Conservation (phyloP, 2,329 filamentous ascomycete species). For the Fusarium ambrosium region DNA sequence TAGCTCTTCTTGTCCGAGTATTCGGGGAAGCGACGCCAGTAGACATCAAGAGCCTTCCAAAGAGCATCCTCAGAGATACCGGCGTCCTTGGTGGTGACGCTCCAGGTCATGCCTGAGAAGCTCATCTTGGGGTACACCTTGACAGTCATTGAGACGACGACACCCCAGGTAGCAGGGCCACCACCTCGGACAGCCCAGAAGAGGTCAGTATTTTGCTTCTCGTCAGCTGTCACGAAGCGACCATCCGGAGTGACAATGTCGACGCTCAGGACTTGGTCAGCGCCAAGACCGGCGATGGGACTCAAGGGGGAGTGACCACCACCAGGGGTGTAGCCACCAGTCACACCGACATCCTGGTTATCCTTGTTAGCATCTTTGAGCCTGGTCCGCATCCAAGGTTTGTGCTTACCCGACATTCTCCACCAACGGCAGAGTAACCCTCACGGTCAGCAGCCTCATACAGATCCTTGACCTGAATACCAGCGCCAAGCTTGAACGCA, state of each 20-base stretch:
- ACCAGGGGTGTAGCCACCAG: slow-evolving; percentile 72
- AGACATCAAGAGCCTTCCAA: slow-evolving; percentile 47
- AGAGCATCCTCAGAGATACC: slow-evolving; percentile 42
- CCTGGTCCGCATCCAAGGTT: fast-evolving
- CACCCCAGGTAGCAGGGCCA: slow-evolving; percentile 63
- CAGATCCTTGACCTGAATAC: slow-evolving; percentile 64
- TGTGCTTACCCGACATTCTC: slow-evolving; percentile 57
- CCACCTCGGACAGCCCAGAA: slow-evolving; percentile 73
- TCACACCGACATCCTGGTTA: slow-evolving; percentile 63
- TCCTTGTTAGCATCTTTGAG: not conserved
- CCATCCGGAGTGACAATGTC: slow-evolving; percentile 67
- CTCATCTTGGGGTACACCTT: slow-evolving; percentile 51
- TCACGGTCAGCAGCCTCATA: slow-evolving; percentile 59
- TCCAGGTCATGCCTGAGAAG: slow-evolving; percentile 50
- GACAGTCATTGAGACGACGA: slow-evolving; percentile 57
- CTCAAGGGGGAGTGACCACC: slow-evolving; percentile 69
- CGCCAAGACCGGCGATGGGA: slow-evolving; percentile 67
- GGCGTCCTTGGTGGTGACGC: slow-evolving; percentile 43
- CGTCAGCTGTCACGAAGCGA: slow-evolving; percentile 57
- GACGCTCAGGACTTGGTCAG: slow-evolving; percentile 69
- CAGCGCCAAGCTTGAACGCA: slow-evolving; percentile 67
- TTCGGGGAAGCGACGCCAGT: slow-evolving; percentile 45
- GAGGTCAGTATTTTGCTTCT: slow-evolving; percentile 63
- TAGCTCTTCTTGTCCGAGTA: slow-evolving; percentile 45
- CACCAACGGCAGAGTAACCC: slow-evolving; percentile 65